A percentile compares a stretch with the other conserved stretches of the same genome.
Conservation (phyloP, 495 filamentous ascomycete species). For the Neurospora sp. region DNA sequence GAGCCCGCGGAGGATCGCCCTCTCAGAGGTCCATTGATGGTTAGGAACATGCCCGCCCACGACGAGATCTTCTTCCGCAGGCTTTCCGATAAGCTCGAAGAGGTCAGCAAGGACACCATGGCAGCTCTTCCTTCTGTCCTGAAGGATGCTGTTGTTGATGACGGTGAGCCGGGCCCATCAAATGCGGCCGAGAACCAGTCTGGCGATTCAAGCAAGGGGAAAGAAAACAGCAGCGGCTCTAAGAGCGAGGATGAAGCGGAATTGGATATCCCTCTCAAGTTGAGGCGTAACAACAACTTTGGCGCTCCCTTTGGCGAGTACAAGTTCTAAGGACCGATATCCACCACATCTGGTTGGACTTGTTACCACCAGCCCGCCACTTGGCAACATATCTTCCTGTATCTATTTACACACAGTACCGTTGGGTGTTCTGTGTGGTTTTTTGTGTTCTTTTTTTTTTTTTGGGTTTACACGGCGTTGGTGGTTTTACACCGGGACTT, state of each 20-base stretch:
- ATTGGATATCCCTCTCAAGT: slow-evolving; percentile 44
- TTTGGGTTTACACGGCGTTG: background rate
- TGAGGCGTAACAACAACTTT: slow-evolving; percentile 54
- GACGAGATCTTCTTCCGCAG: slow-evolving; percentile 37
- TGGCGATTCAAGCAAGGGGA: slow-evolving; percentile 7
- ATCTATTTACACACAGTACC: background rate
- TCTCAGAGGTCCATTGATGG: slow-evolving; percentile 35
- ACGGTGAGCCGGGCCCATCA: slow-evolving; percentile 3
- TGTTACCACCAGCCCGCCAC: background rate
- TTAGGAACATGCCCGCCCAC: slow-evolving; percentile 34
- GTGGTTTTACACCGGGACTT: background rate
- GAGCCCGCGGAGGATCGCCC: slow-evolving; percentile 24
- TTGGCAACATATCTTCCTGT: background rate
- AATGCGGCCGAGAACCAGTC: background rate
- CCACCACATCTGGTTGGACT: background rate
- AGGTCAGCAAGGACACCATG: slow-evolving; percentile 23
- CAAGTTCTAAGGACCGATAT: slow-evolving; percentile 1
- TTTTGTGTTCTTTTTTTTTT: background rate
- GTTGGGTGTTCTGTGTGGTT: background rate
- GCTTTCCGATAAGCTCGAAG: slow-evolving; percentile 34
- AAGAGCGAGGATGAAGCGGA: slow-evolving; percentile 30
- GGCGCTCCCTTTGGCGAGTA: slow-evolving; percentile 33
- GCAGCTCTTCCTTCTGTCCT: slow-evolving; percentile 32
- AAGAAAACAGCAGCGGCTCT: slow-evolving; percentile 13
- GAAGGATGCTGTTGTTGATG: slow-evolving; percentile 12